Evolutionary conservation across 2,329 filamentous ascomycete species (phyloP).

Genomic region (Ceratocystis colombiana): DNA sequence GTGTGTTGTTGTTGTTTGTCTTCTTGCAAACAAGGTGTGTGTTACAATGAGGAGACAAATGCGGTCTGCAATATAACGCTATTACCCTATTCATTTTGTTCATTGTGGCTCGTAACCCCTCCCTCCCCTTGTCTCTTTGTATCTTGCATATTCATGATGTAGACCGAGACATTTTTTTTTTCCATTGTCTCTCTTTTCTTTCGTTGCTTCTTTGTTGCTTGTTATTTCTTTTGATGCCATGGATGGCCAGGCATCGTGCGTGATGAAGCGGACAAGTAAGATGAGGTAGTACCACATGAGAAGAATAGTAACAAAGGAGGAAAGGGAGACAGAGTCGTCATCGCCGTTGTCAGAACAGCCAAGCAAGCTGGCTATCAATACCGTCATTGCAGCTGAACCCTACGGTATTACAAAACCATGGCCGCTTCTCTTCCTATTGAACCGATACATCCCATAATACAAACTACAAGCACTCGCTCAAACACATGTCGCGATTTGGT

Average conservation of each 20-base stretch:
- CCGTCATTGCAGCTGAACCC: too few species aligned
- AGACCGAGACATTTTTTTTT: conserved; percentile 8
- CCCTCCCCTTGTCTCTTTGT: not conserved
- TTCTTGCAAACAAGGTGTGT: not conserved
- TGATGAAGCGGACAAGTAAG: not conserved
- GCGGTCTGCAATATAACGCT: too few species aligned
- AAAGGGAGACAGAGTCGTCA: not conserved
- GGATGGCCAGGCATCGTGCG: not conserved
- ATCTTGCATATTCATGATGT: not conserved
- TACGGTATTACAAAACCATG: too few species aligned
- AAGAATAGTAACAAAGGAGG: not conserved
- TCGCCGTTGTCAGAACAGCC: too few species aligned
- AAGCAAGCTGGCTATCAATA: too few species aligned
- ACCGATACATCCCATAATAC: not conserved
- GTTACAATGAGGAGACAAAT: too few species aligned
- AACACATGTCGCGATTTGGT: conserved; percentile 1
- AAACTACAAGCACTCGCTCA: not conserved
- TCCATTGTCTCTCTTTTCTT: not conserved
- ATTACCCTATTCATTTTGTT: too few species aligned
- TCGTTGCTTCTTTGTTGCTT: not conserved
- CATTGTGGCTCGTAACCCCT: not conserved
- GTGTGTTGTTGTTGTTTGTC: not conserved
- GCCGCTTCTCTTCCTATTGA: not conserved
- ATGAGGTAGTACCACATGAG: not conserved
- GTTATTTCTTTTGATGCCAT: not conserved